Evolutionary conservation across 495 filamentous ascomycete genomes (phyloP), one percentile per base, ranked within the genome.

Genomic region (Penicillium arizonense): DNA sequence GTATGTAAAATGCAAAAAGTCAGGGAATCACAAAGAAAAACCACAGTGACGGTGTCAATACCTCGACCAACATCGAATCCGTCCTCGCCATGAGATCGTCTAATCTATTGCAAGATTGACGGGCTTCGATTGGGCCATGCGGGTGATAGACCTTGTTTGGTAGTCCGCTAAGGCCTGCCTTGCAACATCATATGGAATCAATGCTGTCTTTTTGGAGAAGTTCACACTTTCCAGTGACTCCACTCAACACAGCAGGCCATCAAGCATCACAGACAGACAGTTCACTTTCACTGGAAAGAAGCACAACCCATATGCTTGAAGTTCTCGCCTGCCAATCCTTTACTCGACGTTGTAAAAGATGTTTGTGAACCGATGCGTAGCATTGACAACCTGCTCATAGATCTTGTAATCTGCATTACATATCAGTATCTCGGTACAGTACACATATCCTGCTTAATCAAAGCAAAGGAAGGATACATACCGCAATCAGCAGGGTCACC

Each of bases 301-400:
- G 28, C 28, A 30, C 28, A 30, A 30, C 28, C 28, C 18, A 24
- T 20, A 24, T 42, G 39, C 39, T 42, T 30, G 28, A 30, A 30
- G 8, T 8, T 7, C 28, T 30, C 6, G 8, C 28, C 3, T 10
- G 28, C 28, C 28, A 32, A 10, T 28, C 14, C 14, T 32, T 58
- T 36, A 61, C 26, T 68, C 58, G 57, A 59, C 74, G 55, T 82
- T 81, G 61, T 91, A 91, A 63, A 91, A 91, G 42, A 97, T 84
- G 45, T 82, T 73, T 67, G 88, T 91, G 62, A 90, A 84, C 46
- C 85, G 80, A 72, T 97, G 94, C 10, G 90, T 91, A n/a, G 86
- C 83, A 58, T 96, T 88, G 11, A 96, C 92, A 6, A 97, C 85
- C 0, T 87, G 82, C 48, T 93, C 87, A 40, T 86, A 86, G 44